Percentiles rank a stretch among this genome's conserved stretches.
Conservation (phyloP, 2,329 filamentous ascomycete species). For the Phaeosphaeriaceae sp. region DNA sequence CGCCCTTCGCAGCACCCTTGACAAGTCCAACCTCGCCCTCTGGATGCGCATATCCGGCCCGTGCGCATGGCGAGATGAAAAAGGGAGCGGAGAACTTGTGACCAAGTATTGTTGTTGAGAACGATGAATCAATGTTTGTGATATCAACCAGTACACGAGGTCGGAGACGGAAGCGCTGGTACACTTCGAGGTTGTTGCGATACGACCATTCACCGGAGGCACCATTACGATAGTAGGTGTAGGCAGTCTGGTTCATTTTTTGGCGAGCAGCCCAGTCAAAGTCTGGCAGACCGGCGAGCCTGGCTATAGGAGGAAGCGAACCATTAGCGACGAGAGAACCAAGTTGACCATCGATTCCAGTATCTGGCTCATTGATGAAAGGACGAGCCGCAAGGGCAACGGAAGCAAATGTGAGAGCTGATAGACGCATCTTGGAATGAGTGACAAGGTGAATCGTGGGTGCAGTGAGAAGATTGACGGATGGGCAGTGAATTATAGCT, state of each 20-base stretch:
- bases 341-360: slow-evolving; percentile 35
- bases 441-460: slow-evolving; percentile 1
- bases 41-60: slow-evolving; percentile 52
- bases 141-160: slow-evolving; percentile 61
- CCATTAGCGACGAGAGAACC: slow-evolving; percentile 32
- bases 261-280: slow-evolving; percentile 61
- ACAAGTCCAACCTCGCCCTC: slow-evolving; percentile 59
- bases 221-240: slow-evolving; percentile 65
- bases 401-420: slow-evolving; percentile 22
- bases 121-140: slow-evolving; percentile 42
- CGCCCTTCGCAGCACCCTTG: slow-evolving; percentile 55
- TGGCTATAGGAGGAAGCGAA: slow-evolving; percentile 52
- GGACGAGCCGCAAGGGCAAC: slow-evolving; percentile 40
- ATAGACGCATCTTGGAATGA: slow-evolving; percentile 25
- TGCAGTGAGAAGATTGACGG: not conserved
- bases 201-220: slow-evolving; percentile 63
- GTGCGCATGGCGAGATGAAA: slow-evolving; percentile 58
- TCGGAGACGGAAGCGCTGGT: slow-evolving; percentile 56
- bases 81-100: slow-evolving; percentile 62
- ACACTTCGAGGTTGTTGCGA: slow-evolving; percentile 64
- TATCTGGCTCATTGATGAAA: slow-evolving; percentile 43
- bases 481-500: not conserved
- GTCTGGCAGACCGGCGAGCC: slow-evolving; percentile 59
- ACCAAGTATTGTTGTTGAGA: slow-evolving; percentile 59
- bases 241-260: slow-evolving; percentile 56